Conservation (phyloP, 116 monocot genomes). For the Posidonia oceanica region DNA sequence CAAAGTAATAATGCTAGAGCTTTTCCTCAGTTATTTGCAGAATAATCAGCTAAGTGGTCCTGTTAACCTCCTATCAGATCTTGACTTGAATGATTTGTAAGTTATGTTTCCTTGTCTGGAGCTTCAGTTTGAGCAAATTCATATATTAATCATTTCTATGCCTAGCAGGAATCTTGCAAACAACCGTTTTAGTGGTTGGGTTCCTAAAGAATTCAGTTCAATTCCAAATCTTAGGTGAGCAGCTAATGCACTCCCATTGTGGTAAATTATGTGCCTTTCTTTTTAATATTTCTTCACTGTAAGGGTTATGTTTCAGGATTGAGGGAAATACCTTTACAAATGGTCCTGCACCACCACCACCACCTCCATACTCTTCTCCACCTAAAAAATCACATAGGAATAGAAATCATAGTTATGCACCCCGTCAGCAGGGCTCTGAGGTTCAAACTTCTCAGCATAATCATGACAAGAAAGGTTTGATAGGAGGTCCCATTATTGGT, state of each 20-base stretch:
- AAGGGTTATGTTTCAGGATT: constrained; percentile 21
- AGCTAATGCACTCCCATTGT: neutral
- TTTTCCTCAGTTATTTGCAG: constrained; percentile 57
- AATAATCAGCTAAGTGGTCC: constrained; percentile 71
- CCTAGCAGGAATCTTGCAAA: constrained; percentile 73
- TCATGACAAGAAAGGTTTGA: constrained; percentile 22
- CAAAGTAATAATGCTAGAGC: too few species aligned
- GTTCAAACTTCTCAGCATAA: constrained; percentile 6
- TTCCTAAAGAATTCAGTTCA: constrained; percentile 55
- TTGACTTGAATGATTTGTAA: constrained; percentile 56
- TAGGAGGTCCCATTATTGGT: constrained; percentile 36
- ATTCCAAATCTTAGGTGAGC: constrained; percentile 68
- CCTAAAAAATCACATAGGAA: constrained; percentile 23
- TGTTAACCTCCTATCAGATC: constrained; percentile 47
- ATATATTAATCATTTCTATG: neutral
- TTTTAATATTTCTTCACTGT: too few species aligned
- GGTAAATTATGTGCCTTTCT: too few species aligned
- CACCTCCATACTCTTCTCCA: too few species aligned
- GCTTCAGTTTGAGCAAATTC: too few species aligned
- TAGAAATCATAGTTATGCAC: constrained; percentile 23
- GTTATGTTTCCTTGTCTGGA: constrained; percentile 1
- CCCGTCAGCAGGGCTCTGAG: constrained; percentile 14
- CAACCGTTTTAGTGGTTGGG: constrained; percentile 76
- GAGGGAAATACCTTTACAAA: constrained; percentile 72
- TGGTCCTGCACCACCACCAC: constrained; percentile 50